These are phyloP conservation scores for Linanthus parryae DNA, from an alignment of 148 eudicot genomes.

Conservation along the genomic window DNA sequence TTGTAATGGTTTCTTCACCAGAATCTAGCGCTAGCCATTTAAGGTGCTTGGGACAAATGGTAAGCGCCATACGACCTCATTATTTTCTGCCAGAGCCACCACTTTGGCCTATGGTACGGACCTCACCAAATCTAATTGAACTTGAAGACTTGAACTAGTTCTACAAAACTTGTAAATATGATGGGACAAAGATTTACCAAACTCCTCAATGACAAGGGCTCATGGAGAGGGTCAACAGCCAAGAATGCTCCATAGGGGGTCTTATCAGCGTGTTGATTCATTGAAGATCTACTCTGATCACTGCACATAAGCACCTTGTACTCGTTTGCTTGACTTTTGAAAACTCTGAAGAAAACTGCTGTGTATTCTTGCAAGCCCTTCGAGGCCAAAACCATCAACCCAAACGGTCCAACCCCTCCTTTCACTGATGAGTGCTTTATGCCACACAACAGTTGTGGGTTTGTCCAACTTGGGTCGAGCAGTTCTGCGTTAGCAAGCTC, in stretches of 20 bases:
- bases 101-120: too few species aligned
- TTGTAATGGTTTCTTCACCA: too few species aligned
- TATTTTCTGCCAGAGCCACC: too few species aligned
- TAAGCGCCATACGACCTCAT: too few species aligned
- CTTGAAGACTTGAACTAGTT: too few species aligned
- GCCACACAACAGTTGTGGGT: slow-evolving; percentile 44
- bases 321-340: slow-evolving; percentile 23
- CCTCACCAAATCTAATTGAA: too few species aligned
- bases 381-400: slow-evolving; percentile 44
- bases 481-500: slow-evolving; percentile 26
- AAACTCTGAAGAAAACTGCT: slow-evolving; percentile 49
- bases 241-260: slow-evolving; percentile 43
- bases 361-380: slow-evolving; percentile 43
- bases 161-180: too few species aligned
- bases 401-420: slow-evolving; percentile 59
- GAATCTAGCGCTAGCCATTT: too few species aligned
- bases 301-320: slow-evolving; percentile 51
- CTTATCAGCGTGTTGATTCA: slow-evolving; percentile 37
- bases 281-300: slow-evolving; percentile 55
- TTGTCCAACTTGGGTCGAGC: slow-evolving; percentile 30
- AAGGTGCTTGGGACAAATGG: too few species aligned
- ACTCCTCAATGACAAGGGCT: slow-evolving; percentile 37
- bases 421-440: slow-evolving; percentile 30
- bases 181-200: too few species aligned
- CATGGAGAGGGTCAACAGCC: slow-evolving; percentile 41